phyloP scores from a whole-genome alignment of 306 rosid species.

The Geum urbanum region DNA sequence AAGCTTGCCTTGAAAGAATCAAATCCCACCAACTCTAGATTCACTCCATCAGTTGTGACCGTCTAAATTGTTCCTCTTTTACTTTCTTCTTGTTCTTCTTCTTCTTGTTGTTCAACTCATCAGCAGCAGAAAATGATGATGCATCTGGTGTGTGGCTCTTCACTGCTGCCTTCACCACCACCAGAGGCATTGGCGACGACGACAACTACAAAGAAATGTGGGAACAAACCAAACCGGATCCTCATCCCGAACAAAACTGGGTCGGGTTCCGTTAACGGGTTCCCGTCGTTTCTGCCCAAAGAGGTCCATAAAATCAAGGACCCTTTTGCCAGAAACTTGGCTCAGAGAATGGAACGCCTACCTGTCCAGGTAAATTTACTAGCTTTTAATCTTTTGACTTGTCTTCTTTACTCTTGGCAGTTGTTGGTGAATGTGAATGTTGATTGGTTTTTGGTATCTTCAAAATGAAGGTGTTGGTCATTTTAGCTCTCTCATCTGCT shows the following conservation, averaged over 20 bases:
- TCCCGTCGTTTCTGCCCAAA: constrained; percentile 78
- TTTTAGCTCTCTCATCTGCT: background rate
- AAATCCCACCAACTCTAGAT: too few species aligned
- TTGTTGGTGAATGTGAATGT: background rate
- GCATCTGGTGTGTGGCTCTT: constrained; percentile 8
- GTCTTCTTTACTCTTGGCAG: background rate
- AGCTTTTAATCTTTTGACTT: background rate
- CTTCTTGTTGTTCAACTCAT: background rate
- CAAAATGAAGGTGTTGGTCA: background rate
- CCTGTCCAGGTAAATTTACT: constrained; percentile 50
- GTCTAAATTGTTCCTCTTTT: too few species aligned
- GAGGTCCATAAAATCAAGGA: constrained; percentile 59
- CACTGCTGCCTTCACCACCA: constrained; percentile 4
- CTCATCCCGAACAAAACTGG: background rate
- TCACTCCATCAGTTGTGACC: too few species aligned
- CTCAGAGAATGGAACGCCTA: constrained; percentile 66
- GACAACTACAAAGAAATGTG: constrained; percentile 20
- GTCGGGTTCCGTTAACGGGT: constrained; percentile 16
- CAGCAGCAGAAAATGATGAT: constrained; percentile 14
- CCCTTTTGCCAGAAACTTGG: constrained; percentile 60
- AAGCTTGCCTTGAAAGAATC: too few species aligned
- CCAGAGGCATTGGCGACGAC: background rate
- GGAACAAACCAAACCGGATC: constrained; percentile 6
- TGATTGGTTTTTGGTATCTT: background rate
- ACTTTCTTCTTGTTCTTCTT: background rate